A percentile compares a stretch with the other conserved stretches of the same genome.
Conservation (phyloP, 2,329 filamentous ascomycete genomes). For the Diplodia intermedia region DNA sequence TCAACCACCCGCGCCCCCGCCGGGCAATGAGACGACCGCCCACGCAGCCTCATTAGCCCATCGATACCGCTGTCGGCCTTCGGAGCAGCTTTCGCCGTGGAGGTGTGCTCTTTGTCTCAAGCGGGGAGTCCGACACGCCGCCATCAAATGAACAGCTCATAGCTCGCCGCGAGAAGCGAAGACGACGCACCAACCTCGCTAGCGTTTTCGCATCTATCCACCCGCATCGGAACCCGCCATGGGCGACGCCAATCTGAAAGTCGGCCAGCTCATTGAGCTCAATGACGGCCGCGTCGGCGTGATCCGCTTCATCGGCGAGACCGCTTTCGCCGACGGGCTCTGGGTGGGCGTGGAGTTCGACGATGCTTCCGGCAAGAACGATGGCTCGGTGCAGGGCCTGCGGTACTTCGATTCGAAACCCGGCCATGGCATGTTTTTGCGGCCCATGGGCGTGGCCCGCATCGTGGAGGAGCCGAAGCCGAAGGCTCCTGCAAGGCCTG, state of each 20-base stretch:
- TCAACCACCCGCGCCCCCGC: slow-evolving; percentile 13
- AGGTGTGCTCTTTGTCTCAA: not conserved
- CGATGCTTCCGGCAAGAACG: slow-evolving; percentile 85
- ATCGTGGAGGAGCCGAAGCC: slow-evolving; percentile 57
- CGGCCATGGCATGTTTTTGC: slow-evolving; percentile 83
- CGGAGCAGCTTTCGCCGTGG: not conserved
- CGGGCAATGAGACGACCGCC: slow-evolving; percentile 20
- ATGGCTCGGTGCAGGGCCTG: slow-evolving; percentile 86
- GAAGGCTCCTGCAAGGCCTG: slow-evolving; percentile 25
- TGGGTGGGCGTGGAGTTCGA: slow-evolving; percentile 93
- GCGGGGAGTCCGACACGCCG: slow-evolving; percentile 12
- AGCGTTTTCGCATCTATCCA: not conserved
- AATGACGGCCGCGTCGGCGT: slow-evolving; percentile 77
- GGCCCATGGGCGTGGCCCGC: slow-evolving; percentile 69
- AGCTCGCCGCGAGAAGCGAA: slow-evolving; percentile 20
- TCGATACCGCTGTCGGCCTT: slow-evolving; percentile 8
- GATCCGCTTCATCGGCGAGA: slow-evolving; percentile 81
- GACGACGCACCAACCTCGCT: slow-evolving; percentile 23
- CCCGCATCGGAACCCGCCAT: slow-evolving; percentile 6
- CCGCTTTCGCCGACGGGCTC: slow-evolving; percentile 79
- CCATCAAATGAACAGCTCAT: slow-evolving; percentile 30
- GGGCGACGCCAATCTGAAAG: slow-evolving; percentile 23
- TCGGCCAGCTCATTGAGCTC: slow-evolving; percentile 78
- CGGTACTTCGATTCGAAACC: slow-evolving; percentile 83
- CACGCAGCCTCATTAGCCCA: not conserved